Conservation (phyloP, 768 basidiomycete genomes). For the Lentinula detonsa region DNA sequence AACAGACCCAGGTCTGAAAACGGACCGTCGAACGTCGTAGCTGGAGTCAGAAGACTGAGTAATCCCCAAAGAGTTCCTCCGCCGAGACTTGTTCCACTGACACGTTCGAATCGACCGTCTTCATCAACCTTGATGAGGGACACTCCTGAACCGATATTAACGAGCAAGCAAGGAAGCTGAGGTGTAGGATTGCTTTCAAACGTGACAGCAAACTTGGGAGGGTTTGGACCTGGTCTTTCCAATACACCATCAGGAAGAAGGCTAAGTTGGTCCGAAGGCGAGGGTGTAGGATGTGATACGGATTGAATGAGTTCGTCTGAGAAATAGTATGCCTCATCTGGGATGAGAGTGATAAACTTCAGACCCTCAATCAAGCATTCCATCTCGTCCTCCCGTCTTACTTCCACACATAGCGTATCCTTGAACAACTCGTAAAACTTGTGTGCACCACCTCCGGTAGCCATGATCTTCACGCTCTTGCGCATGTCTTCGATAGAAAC, state of each 20-base stretch:
- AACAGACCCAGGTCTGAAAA: constrained; percentile 9
- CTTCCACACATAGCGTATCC: constrained; percentile 73
- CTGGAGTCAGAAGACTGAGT: constrained; percentile 90
- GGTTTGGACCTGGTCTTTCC: constrained; percentile 85
- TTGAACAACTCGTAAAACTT: constrained; percentile 84
- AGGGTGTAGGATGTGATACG: constrained; percentile 29
- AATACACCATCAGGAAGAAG: constrained; percentile 27
- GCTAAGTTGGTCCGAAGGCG: constrained; percentile 8
- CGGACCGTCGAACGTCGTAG: constrained; percentile 92
- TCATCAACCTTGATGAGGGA: constrained; percentile 97
- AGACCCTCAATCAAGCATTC: constrained; percentile 95
- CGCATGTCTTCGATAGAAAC: constrained; percentile 91
- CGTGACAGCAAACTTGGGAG: constrained; percentile 82
- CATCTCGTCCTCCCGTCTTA: constrained; percentile 95
- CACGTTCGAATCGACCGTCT: constrained; percentile 92
- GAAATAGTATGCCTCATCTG: constrained; percentile 97
- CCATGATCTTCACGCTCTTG: constrained; percentile 91
- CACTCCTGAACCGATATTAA: constrained; percentile 98
- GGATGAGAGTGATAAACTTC: constrained; percentile 93
- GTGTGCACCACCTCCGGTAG: constrained; percentile 96
- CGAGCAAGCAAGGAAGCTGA: constrained; percentile 91
- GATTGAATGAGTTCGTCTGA: constrained; percentile 92
- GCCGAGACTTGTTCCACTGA: constrained; percentile 94
- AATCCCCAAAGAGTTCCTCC: constrained; percentile 98
- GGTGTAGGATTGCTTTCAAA: constrained; percentile 82